These are phyloP conservation scores for Cucurbita pepo DNA, from an alignment of 306 rosid species.

Conservation along the genomic window DNA sequence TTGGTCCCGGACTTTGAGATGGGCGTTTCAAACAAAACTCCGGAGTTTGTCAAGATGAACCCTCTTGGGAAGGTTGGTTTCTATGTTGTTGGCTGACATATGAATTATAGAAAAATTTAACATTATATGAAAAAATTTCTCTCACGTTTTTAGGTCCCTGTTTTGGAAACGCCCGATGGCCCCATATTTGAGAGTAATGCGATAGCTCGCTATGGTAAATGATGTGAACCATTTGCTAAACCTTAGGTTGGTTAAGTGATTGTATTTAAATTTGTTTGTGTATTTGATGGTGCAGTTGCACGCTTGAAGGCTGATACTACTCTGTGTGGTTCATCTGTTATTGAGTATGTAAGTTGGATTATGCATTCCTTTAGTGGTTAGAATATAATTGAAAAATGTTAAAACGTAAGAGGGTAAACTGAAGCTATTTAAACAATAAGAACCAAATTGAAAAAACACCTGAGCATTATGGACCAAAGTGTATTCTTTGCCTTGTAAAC, in stretches of 20 bases:
- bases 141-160: slow-evolving; percentile 40
- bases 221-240: neutral
- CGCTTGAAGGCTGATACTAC: slow-evolving; percentile 33
- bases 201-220: slow-evolving; percentile 58
- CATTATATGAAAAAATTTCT: neutral
- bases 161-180: slow-evolving; percentile 65
- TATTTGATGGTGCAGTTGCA: slow-evolving; percentile 34
- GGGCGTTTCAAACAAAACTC: slow-evolving; percentile 61
- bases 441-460: neutral
- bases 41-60: slow-evolving; percentile 63
- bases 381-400: neutral
- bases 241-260: neutral
- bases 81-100: neutral
- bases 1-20: slow-evolving; percentile 34
- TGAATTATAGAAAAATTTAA: neutral
- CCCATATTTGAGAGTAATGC: slow-evolving; percentile 74
- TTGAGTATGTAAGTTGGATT: slow-evolving; percentile 30
- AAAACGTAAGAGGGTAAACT: neutral
- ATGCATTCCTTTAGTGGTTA: neutral
- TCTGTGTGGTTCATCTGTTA: slow-evolving; percentile 40
- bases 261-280: neutral
- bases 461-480: neutral
- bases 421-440: neutral
- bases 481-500: neutral
- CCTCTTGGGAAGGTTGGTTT: slow-evolving; percentile 64